Percentiles rank a stretch among this genome's conserved stretches.
These are phyloP conservation scores for Leishmania braziliensis DNA, from an alignment of 208 protist genomes.

Conservation along the genomic window DNA sequence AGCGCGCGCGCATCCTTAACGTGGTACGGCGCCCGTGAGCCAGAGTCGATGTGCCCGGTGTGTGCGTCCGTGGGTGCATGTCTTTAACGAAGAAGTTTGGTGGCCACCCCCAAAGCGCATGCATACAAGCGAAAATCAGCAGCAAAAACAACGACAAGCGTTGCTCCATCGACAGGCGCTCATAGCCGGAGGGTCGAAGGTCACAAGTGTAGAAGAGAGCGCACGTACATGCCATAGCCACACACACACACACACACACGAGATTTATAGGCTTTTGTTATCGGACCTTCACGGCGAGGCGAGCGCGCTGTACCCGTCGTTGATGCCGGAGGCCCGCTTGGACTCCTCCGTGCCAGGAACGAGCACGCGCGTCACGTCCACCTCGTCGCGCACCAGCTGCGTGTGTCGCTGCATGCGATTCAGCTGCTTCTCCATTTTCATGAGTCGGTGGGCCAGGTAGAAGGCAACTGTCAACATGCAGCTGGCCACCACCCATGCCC, in stretches of 20 bases:
- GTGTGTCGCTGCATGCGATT: slow-evolving; percentile 47
- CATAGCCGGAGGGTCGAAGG: not conserved
- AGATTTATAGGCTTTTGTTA: too few relatives aligned
- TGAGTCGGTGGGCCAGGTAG: slow-evolving; percentile 77
- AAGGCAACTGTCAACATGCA: slow-evolving; percentile 53
- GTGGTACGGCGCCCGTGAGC: not conserved
- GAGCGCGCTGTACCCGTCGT: slow-evolving; percentile 39
- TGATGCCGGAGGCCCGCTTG: too few relatives aligned
- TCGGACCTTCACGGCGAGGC: not conserved
- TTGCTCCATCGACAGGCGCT: not conserved
- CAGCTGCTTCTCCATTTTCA: slow-evolving; percentile 77
- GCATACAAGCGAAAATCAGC: not conserved
- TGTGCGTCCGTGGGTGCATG: not conserved
- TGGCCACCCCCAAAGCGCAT: not conserved
- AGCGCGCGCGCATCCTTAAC: not conserved
- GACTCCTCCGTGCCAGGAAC: slow-evolving; percentile 57
- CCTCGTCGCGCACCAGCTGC: slow-evolving; percentile 74
- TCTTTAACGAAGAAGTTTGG: not conserved
- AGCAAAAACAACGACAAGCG: not conserved
- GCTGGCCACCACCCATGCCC: slow-evolving; percentile 53
- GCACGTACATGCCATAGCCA: not conserved
- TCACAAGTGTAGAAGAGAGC: not conserved
- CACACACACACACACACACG: not conserved
- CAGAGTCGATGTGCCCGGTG: not conserved
- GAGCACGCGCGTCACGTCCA: slow-evolving; percentile 58